Percentiles rank a stretch among this genome's conserved stretches.
Conservation (phyloP, 352 stramenopile species). For the Globisporangium spiculum region DNA sequence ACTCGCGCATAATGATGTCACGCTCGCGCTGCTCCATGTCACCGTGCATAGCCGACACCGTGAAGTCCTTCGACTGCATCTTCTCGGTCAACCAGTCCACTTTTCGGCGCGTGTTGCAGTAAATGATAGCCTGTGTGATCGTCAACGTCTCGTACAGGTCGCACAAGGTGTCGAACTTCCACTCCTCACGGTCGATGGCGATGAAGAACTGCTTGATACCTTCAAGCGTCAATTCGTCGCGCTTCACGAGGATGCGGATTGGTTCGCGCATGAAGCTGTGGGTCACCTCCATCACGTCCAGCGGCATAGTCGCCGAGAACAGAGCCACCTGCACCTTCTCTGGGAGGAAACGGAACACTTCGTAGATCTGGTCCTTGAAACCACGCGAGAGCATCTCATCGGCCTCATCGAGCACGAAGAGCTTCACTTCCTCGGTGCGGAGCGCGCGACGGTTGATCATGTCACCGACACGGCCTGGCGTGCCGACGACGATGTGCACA, state of each 20-base stretch:
- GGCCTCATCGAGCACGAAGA: conserved; percentile 99
- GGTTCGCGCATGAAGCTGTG: conserved; percentile 98
- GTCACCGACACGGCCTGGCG: conserved; percentile 97
- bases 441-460: conserved; percentile 99
- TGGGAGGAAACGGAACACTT: conserved; percentile 99
- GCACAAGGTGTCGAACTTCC: conserved; percentile 99
- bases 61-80: conserved; percentile 99
- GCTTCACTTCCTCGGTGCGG: conserved; percentile 92
- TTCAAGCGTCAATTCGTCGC: conserved; percentile 99
- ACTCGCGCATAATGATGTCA: conserved; percentile 99
- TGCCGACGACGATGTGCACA: conserved; percentile 98
- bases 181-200: conserved; percentile 97
- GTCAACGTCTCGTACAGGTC: conserved; percentile 99
- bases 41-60: conserved; percentile 99
- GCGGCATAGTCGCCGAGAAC: conserved; percentile 99
- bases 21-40: conserved; percentile 99
- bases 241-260: conserved; percentile 99
- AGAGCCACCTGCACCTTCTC: conserved; percentile 97
- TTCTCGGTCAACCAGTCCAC: conserved; percentile 99
- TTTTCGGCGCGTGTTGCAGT: conserved; percentile 99
- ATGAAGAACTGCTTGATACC: conserved; percentile 99
- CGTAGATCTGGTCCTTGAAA: conserved; percentile 99
- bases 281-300: conserved; percentile 99
- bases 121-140: conserved; percentile 99
- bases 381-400: conserved; percentile 99